These are phyloP conservation scores for Gigaspora rosea DNA, from an alignment of 192 early-diverging fungal genomes.

Conservation along the genomic window DNA sequence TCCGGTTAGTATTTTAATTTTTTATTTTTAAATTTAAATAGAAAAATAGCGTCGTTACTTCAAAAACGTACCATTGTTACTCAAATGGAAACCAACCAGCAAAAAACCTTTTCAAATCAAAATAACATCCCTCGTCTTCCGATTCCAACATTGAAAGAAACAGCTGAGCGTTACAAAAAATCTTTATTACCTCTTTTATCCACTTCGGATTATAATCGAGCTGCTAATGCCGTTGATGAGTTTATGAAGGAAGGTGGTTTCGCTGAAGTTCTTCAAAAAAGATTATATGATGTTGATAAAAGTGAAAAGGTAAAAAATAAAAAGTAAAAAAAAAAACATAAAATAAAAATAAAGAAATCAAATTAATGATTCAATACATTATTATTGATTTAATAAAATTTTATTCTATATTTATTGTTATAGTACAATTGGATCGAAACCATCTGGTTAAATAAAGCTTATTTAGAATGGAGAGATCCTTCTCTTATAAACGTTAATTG, in stretches of 20 bases:
- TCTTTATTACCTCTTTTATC: conserved; percentile 69
- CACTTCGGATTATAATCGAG: conserved; percentile 55
- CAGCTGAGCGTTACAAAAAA: conserved; percentile 76
- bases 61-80: background rate
- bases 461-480: conserved; percentile 83
- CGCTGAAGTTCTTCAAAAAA: conserved; percentile 73
- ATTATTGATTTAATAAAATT: background rate
- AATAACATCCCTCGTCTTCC: conserved; percentile 76
- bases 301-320: conserved; percentile 48
- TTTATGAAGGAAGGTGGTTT: conserved; percentile 71
- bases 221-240: conserved; percentile 66
- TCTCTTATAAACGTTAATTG: conserved; percentile 90
- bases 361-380: background rate
- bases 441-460: conserved; percentile 80
- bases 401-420: conserved; percentile 11
- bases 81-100: background rate
- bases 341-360: background rate
- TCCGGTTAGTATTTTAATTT: too few species aligned
- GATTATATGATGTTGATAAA: conserved; percentile 70
- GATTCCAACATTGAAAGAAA: conserved; percentile 79
- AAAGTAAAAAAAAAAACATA: too few species aligned
- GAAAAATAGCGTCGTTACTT: too few species aligned
- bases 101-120: conserved; percentile 69
- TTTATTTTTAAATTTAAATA: too few species aligned
- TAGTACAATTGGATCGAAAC: conserved; percentile 88